Percentiles rank a stretch among this genome's conserved stretches.
Evolutionary conservation across 306 rosid genomes (phyloP).

Genomic region (Citrullus mucosospermus): DNA sequence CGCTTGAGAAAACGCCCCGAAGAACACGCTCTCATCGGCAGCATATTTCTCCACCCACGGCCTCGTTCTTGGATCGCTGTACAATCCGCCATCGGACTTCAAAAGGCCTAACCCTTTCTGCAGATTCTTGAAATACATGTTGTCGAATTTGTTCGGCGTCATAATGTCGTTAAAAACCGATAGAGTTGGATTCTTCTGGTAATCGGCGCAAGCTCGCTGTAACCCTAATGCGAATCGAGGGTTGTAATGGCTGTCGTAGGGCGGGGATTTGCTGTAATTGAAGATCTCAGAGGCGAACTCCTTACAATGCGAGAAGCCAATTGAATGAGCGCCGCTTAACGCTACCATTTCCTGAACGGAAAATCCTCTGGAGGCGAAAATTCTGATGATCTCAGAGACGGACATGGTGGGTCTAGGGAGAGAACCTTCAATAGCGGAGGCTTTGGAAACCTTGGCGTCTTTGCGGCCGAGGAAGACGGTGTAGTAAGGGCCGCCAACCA

Average conservation of each 20-base stretch:
- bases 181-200: constrained; percentile 38
- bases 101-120: neutral
- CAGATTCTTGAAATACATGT: neutral
- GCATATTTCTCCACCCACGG: neutral
- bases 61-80: neutral
- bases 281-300: constrained; percentile 34
- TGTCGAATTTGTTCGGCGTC: constrained; percentile 13
- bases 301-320: constrained; percentile 66
- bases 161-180: constrained; percentile 71
- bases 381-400: neutral
- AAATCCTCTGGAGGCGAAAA: constrained; percentile 30
- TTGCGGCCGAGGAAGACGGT: constrained; percentile 23
- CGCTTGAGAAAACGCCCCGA: neutral
- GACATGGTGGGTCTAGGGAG: constrained; percentile 4
- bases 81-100: constrained; percentile 1
- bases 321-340: constrained; percentile 69
- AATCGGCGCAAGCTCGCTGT: constrained; percentile 42
- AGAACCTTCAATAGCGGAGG: constrained; percentile 25
- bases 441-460: constrained; percentile 21
- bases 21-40: neutral
- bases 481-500: constrained; percentile 35
- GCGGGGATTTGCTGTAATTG: constrained; percentile 20
- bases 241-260: constrained; percentile 34
- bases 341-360: constrained; percentile 68
- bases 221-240: constrained; percentile 46